Evolutionary conservation across 345 rosid genomes (phyloP).

Genomic region (Brassica napus): DNA sequence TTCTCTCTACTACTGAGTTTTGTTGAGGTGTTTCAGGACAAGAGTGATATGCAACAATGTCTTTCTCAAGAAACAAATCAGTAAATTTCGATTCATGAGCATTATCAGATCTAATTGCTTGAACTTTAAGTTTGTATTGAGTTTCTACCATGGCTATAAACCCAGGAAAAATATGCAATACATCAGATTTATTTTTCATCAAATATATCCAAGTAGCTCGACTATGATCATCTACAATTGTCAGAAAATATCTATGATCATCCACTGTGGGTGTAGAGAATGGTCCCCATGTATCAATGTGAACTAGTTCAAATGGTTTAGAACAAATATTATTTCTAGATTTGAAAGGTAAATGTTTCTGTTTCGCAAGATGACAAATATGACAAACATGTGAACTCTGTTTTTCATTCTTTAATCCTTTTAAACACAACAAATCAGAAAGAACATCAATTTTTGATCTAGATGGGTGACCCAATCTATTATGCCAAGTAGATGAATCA

Average conservation of each 20-base stretch:
- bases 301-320: neutral
- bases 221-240: neutral
- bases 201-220: neutral
- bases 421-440: neutral
- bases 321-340: neutral
- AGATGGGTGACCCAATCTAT: neutral
- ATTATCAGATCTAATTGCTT: neutral
- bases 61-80: neutral
- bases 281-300: neutral
- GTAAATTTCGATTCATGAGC: neutral
- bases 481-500: neutral
- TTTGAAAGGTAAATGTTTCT: neutral
- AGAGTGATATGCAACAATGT: neutral
- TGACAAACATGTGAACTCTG: neutral
- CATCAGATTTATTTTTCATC: neutral
- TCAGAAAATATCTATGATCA: neutral
- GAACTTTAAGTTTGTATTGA: neutral
- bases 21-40: neutral
- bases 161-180: neutral
- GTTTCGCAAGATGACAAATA: neutral
- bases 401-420: neutral
- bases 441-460: neutral
- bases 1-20: neutral
- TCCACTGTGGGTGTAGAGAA: neutral
- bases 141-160: neutral